A percentile compares a stretch with the other conserved stretches of the same genome.
phyloP scores from a whole-genome alignment of 1,139 yeast genomes.

The Magnusiomyces clavatus region DNA sequence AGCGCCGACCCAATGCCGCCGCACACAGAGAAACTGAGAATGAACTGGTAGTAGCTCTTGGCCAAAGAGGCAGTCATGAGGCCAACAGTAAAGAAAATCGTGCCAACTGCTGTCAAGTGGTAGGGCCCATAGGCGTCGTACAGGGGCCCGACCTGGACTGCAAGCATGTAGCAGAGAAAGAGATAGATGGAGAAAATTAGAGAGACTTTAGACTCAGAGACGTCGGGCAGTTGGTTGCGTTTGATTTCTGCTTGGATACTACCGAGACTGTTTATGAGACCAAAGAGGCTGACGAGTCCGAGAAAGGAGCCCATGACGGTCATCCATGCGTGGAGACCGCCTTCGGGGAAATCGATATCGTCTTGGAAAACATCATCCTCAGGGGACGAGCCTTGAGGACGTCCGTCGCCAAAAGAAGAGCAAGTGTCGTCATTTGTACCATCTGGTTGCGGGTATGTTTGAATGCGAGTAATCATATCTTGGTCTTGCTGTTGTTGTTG shows the following conservation, averaged over 20 bases:
- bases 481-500: too few relatives aligned
- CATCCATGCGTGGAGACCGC: slow-evolving; percentile 48
- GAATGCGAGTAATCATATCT: too few relatives aligned
- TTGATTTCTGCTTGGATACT: slow-evolving; percentile 62
- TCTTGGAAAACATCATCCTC: slow-evolving; percentile 2
- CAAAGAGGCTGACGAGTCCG: slow-evolving; percentile 57
- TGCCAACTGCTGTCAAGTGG: slow-evolving; percentile 40
- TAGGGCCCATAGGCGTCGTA: slow-evolving; percentile 57
- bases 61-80: slow-evolving; percentile 50
- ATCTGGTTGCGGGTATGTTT: too few relatives aligned
- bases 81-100: slow-evolving; percentile 42
- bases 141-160: slow-evolving; percentile 51
- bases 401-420: too few relatives aligned
- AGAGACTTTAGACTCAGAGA: slow-evolving; percentile 44
- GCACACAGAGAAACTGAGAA: slow-evolving; percentile 48
- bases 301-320: slow-evolving; percentile 56
- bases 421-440: too few relatives aligned
- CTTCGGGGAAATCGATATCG: slow-evolving; percentile 38
- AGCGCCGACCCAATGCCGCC: slow-evolving; percentile 55
- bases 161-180: slow-evolving; percentile 48
- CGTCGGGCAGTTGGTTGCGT: slow-evolving; percentile 42
- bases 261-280: slow-evolving; percentile 60
- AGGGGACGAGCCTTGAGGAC: background rate
- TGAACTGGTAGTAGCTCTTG: slow-evolving; percentile 48
- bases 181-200: slow-evolving; percentile 62